phyloP scores from a whole-genome alignment of 768 basidiomycete species.

The Lactifluus pinguis region DNA sequence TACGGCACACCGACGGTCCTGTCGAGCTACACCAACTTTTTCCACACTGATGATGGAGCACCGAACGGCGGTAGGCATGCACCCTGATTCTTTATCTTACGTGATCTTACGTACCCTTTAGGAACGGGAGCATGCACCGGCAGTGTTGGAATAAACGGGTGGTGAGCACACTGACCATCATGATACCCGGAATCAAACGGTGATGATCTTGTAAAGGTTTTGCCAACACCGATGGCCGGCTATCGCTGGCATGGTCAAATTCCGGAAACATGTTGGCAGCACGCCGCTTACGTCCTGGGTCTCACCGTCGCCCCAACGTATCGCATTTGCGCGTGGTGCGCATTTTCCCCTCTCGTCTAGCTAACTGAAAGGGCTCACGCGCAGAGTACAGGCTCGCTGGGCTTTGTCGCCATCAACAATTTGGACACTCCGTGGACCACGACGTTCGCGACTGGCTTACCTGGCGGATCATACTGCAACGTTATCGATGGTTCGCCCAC shows the following conservation, averaged over 20 bases:
- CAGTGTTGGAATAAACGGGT: conserved; percentile 45
- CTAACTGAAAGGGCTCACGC: not conserved
- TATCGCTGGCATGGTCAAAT: conserved; percentile 51
- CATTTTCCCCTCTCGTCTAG: not conserved
- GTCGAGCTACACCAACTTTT: conserved; percentile 45
- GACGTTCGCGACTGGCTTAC: conserved; percentile 49
- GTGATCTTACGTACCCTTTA: conserved; percentile 8
- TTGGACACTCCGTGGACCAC: conserved; percentile 44
- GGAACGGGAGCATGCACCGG: conserved; percentile 42
- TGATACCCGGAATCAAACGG: no score
- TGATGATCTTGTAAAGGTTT: conserved; percentile 25
- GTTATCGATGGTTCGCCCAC: conserved; percentile 42
- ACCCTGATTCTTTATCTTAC: not conserved
- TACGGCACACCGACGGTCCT: conserved; percentile 60
- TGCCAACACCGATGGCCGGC: conserved; percentile 58
- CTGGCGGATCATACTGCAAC: conserved; percentile 56
- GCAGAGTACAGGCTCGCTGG: conserved; percentile 35
- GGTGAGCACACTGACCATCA: conserved; percentile 21
- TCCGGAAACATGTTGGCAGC: conserved; percentile 48
- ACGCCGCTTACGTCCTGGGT: conserved; percentile 48
- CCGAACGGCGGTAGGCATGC: conserved; percentile 42
- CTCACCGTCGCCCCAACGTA: conserved; percentile 46
- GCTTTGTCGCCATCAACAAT: conserved; percentile 64
- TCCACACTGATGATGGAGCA: conserved; percentile 43
- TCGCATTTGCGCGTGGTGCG: conserved; percentile 57